Evolutionary conservation across 441 rosid species (phyloP).

Genomic region (Syzygium malaccense): DNA sequence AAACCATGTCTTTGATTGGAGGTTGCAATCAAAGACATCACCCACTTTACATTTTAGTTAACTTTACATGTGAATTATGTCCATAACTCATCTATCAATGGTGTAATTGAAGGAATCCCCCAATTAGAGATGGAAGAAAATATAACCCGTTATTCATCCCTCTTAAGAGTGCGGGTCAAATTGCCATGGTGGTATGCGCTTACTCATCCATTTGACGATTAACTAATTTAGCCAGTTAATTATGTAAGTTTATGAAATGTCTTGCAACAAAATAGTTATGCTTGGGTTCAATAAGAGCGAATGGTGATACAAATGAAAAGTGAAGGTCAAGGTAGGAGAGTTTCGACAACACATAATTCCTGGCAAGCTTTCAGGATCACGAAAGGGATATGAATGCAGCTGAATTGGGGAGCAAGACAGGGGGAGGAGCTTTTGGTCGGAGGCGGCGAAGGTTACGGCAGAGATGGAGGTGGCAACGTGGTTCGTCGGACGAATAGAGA

Average conservation of each 20-base stretch:
- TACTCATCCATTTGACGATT: too few species aligned
- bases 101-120: background rate
- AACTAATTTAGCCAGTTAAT: background rate
- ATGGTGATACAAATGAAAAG: background rate
- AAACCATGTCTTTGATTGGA: background rate
- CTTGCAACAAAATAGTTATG: fast-evolving
- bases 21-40: background rate
- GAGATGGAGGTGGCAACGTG: too few species aligned
- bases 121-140: background rate
- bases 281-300: background rate
- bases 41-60: background rate
- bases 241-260: background rate
- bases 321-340: background rate
- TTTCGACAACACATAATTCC: background rate
- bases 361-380: fast-evolving
- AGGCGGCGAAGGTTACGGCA: too few species aligned
- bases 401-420: background rate
- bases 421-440: too few species aligned
- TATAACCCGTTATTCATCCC: background rate
- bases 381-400: background rate
- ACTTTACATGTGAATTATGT: background rate
- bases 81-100: background rate
- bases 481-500: too few species aligned
- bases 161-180: background rate
- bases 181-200: background rate